These are phyloP conservation scores for Fusarium temperatum DNA, from an alignment of 2,329 filamentous ascomycete species.

Conservation along the genomic window DNA sequence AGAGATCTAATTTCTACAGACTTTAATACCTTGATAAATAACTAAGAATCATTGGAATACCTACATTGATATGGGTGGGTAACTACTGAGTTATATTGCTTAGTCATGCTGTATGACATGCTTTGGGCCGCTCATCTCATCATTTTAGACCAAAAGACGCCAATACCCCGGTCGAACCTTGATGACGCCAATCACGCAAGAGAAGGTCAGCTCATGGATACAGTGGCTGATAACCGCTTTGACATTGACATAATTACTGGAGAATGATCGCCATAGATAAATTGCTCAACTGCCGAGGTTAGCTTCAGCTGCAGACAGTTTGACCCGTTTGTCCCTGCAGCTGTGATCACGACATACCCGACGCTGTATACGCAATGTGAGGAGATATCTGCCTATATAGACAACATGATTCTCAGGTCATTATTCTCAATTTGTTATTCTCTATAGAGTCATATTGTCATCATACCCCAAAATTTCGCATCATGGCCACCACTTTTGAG, in stretches of 20 bases:
- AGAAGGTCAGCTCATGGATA: background rate
- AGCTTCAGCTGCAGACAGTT: background rate
- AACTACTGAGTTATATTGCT: background rate
- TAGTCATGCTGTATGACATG: background rate
- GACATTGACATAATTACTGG: background rate
- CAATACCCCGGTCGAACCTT: background rate
- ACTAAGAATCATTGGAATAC: fast-evolving
- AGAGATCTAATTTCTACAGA: too few relatives aligned
- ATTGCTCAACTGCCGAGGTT: background rate
- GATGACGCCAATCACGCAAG: background rate
- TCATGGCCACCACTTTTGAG: slow-evolving; percentile 7
- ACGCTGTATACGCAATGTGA: background rate
- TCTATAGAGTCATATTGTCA: background rate
- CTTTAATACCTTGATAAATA: background rate
- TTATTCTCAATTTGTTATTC: fast-evolving
- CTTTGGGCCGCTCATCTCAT: background rate
- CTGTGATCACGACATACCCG: background rate
- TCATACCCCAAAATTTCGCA: background rate
- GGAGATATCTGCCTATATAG: background rate
- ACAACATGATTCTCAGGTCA: fast-evolving
- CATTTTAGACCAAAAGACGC: background rate
- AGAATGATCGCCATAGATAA: background rate
- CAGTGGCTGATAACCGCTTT: background rate
- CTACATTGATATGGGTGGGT: too few relatives aligned
- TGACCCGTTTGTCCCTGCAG: background rate